These are phyloP conservation scores for Hyphopichia wangnamkhiaoensis DNA, from an alignment of 1,139 yeast species.

Conservation along the genomic window DNA sequence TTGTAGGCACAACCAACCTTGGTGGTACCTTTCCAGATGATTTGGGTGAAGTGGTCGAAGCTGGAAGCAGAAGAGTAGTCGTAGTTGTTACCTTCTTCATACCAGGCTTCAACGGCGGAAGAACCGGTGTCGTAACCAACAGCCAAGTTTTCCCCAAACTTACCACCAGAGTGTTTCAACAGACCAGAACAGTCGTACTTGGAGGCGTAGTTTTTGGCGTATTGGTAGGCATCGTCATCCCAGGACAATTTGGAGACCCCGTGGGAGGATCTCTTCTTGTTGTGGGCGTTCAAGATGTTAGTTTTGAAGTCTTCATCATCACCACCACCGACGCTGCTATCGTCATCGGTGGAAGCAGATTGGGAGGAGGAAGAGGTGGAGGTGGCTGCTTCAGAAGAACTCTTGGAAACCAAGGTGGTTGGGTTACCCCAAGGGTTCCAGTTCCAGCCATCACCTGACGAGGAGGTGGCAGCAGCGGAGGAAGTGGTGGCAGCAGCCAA, in stretches of 20 bases:
- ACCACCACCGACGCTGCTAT: conserved; percentile 11
- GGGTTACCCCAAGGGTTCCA: not conserved
- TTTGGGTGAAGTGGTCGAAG: conserved; percentile 81
- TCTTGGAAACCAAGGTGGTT: conserved; percentile 6
- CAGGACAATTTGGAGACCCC: conserved; percentile 62
- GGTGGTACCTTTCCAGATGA: conserved; percentile 74
- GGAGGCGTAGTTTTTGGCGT: conserved; percentile 73
- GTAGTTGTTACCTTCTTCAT: conserved; percentile 64
- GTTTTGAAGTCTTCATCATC: conserved; percentile 30
- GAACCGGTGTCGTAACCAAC: conserved; percentile 60
- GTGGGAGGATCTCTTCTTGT: conserved; percentile 67
- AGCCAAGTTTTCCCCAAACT: conserved; percentile 87
- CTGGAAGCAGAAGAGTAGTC: conserved; percentile 41
- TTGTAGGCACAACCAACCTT: conserved; percentile 75
- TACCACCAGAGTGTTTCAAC: conserved; percentile 75
- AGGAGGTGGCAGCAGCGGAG: conserved; percentile 9
- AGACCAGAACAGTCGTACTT: conserved; percentile 67
- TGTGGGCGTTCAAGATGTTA: conserved; percentile 59
- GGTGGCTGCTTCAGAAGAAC: no score
- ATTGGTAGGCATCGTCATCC: conserved; percentile 60
- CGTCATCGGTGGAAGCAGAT: conserved; percentile 16
- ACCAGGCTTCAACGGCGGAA: conserved; percentile 79
- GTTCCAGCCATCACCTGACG: conserved; percentile 6
- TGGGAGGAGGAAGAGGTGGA: conserved; percentile 11
- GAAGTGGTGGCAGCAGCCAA: conserved; percentile 8